These are phyloP conservation scores for Naumovozyma baii DNA, from an alignment of 805 yeast genomes.

Conservation along the genomic window DNA sequence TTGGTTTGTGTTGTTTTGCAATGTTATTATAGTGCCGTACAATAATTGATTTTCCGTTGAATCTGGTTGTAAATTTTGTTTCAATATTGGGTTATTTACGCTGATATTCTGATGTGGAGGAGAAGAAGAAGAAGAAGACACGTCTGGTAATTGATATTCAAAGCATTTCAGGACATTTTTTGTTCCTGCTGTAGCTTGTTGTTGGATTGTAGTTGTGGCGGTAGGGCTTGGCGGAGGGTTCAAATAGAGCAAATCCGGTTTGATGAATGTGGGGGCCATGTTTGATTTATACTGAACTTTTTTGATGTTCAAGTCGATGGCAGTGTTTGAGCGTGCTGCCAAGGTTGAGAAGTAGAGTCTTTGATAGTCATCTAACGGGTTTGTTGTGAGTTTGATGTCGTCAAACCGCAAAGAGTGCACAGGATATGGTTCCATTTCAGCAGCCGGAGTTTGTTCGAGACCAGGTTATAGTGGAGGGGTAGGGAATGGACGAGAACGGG, in stretches of 20 bases:
- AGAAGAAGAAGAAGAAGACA: too few relatives aligned
- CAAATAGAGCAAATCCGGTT: slow-evolving; percentile 2
- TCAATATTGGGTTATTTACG: neutral
- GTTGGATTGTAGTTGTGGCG: neutral
- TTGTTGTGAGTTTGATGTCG: slow-evolving; percentile 11
- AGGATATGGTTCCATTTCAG: slow-evolving; percentile 8
- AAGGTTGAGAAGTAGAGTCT: slow-evolving; percentile 20
- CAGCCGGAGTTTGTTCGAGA: too few relatives aligned
- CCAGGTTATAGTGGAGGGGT: too few relatives aligned
- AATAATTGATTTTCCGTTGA: slow-evolving; percentile 2
- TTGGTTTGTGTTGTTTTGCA: neutral
- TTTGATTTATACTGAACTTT: slow-evolving; percentile 18
- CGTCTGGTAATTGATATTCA: slow-evolving; percentile 24
- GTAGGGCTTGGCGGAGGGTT: slow-evolving; percentile 4
- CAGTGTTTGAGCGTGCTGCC: slow-evolving; percentile 1
- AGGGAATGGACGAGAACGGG: too few relatives aligned
- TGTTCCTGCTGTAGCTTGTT: neutral
- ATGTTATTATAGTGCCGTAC: slow-evolving; percentile 4
- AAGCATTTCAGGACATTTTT: slow-evolving; percentile 19
- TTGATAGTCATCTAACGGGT: slow-evolving; percentile 28
- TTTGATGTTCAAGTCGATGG: slow-evolving; percentile 5
- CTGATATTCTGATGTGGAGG: neutral
- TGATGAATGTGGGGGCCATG: slow-evolving; percentile 12
- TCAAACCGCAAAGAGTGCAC: slow-evolving; percentile 11
- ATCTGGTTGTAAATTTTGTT: slow-evolving; percentile 1